A percentile compares a stretch with the other conserved stretches of the same genome.
These are phyloP conservation scores for Cryptococcus hybrid DNA, from an alignment of 1,284 basidiomycete genomes.

Conservation along the genomic window DNA sequence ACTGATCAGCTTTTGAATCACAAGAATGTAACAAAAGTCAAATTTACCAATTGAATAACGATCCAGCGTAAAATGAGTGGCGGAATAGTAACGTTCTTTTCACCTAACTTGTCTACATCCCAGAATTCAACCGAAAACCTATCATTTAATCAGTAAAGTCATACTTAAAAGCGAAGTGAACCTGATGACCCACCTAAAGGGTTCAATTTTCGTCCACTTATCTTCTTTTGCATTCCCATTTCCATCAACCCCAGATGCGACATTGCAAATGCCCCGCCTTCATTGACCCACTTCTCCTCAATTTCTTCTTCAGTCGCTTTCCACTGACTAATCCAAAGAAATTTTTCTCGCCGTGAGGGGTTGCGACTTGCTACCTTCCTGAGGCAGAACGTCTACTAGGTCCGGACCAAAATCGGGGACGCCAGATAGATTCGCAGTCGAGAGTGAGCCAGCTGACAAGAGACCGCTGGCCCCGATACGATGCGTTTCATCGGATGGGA, in stretches of 20 bases:
- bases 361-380: conserved; percentile 33
- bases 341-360: conserved; percentile 44
- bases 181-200: conserved; percentile 55
- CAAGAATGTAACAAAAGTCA: background rate
- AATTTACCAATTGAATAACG: conserved; percentile 32
- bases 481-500: conserved; percentile 71
- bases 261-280: conserved; percentile 12
- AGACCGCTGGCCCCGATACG: conserved; percentile 72
- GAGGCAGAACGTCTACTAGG: conserved; percentile 43
- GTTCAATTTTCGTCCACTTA: conserved; percentile 55
- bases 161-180: conserved; percentile 11
- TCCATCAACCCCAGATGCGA: conserved; percentile 5
- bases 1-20: background rate
- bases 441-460: conserved; percentile 25
- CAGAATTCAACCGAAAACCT: conserved; percentile 81
- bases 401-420: conserved; percentile 45
- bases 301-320: conserved; percentile 36
- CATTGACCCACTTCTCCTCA: conserved; percentile 24
- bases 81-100: conserved; percentile 63
- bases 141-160: conserved; percentile 19
- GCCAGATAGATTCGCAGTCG: conserved; percentile 14
- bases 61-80: conserved; percentile 53
- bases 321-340: conserved; percentile 49
- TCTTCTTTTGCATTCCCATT: conserved; percentile 12
- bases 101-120: conserved; percentile 75